Evolutionary conservation across 257 asterid genomes (phyloP).

Genomic region (Solanum appendiculatum): DNA sequence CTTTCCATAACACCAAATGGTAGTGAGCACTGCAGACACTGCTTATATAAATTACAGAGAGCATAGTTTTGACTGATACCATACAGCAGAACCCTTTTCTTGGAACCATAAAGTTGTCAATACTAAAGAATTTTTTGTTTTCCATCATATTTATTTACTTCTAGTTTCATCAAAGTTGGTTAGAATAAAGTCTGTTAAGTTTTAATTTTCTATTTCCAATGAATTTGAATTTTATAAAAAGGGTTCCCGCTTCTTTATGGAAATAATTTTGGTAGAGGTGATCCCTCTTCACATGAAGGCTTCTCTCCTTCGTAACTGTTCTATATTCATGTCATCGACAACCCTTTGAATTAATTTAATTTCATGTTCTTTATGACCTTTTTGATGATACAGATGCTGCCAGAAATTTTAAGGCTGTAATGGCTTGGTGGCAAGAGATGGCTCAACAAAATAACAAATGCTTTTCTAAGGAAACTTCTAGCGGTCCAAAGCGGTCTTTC

Average conservation of each 20-base stretch:
- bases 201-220: neutral
- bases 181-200: neutral
- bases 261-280: neutral
- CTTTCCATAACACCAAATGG: neutral
- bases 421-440: slow-evolving; percentile 99
- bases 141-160: neutral
- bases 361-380: neutral
- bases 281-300: neutral
- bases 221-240: neutral
- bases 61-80: neutral
- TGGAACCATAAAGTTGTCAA: neutral
- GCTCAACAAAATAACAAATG: slow-evolving; percentile 75
- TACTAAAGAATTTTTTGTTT: neutral
- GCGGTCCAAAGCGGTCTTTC: slow-evolving; percentile 16
- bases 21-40: neutral
- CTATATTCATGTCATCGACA: neutral
- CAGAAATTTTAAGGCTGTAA: slow-evolving; percentile 69
- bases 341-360: neutral
- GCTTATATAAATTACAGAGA: neutral
- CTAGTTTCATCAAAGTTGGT: neutral
- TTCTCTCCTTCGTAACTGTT: neutral
- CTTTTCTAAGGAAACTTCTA: slow-evolving; percentile 20
- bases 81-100: neutral
- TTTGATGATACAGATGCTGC: slow-evolving; percentile 41
- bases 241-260: neutral